A percentile compares a stretch with the other conserved stretches of the same genome.
phyloP scores from a whole-genome alignment of 2,329 filamentous ascomycete genomes.

The Fusarium sp. region DNA sequence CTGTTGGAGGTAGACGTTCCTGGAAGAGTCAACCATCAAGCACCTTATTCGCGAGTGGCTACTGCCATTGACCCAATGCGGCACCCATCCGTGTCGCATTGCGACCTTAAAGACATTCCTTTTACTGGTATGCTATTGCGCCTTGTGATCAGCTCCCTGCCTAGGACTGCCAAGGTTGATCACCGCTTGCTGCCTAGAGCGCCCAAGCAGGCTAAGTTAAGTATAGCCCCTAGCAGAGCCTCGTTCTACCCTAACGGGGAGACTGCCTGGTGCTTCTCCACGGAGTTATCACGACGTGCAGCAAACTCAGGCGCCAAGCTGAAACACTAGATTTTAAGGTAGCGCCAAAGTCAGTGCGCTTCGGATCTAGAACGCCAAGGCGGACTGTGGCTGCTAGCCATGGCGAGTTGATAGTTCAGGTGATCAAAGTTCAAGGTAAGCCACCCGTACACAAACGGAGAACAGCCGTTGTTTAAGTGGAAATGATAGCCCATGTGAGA shows the following conservation, averaged over 20 bases:
- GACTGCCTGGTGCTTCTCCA: neutral
- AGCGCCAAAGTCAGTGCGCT: neutral
- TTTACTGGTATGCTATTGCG: neutral
- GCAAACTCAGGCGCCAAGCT: neutral
- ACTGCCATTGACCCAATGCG: neutral
- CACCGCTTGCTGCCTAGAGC: neutral
- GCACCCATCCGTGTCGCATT: neutral
- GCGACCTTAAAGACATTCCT: neutral
- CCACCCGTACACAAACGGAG: neutral
- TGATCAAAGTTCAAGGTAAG: neutral
- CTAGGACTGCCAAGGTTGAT: neutral
- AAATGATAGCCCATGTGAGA: too few species aligned
- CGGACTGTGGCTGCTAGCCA: neutral
- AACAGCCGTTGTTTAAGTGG: neutral
- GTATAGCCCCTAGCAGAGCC: neutral
- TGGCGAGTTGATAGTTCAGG: neutral
- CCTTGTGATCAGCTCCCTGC: neutral
- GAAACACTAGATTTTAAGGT: neutral
- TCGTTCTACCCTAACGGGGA: neutral
- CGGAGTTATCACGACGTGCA: neutral
- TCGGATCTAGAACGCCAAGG: neutral
- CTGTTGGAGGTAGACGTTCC: neutral
- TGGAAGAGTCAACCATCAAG: neutral
- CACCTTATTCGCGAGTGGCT: neutral
- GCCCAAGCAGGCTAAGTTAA: neutral